phyloP scores from a whole-genome alignment of 192 early-diverging fungal species.

The Coemansia furcata region DNA sequence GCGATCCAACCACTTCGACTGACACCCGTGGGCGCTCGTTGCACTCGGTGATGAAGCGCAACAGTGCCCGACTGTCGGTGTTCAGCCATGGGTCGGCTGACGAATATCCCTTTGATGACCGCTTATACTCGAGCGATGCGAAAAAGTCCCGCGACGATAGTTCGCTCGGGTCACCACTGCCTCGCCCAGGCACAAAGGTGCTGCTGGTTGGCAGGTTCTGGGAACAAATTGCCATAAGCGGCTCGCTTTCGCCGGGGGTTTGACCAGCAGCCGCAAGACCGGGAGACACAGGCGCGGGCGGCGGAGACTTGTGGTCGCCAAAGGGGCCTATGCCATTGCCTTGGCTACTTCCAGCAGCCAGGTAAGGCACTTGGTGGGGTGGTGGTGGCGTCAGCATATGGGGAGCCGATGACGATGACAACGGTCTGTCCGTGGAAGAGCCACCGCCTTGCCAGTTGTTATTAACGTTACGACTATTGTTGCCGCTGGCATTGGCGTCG shows the following conservation, averaged over 20 bases:
- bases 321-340: slow-evolving; percentile 10
- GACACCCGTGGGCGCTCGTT: slow-evolving; percentile 45
- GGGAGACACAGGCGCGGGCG: background rate
- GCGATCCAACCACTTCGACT: slow-evolving; percentile 35
- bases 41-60: slow-evolving; percentile 34
- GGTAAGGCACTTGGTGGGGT: background rate
- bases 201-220: background rate
- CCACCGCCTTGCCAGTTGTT: background rate
- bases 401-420: background rate
- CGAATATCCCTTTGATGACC: slow-evolving; percentile 39
- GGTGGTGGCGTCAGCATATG: background rate
- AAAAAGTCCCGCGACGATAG: slow-evolving; percentile 48
- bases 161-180: background rate
- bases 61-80: slow-evolving; percentile 27
- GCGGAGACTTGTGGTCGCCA: slow-evolving; percentile 2
- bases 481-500: background rate
- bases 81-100: slow-evolving; percentile 47
- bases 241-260: slow-evolving; percentile 1
- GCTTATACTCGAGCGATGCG: slow-evolving; percentile 39
- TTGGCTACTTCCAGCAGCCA: background rate
- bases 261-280: background rate
- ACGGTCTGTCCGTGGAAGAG: background rate
- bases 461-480: background rate
- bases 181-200: slow-evolving; percentile 7
- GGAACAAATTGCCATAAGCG: background rate